Evolutionary conservation across 169 alveolate species (phyloP).

Genomic region (Eimeria sp.): DNA sequence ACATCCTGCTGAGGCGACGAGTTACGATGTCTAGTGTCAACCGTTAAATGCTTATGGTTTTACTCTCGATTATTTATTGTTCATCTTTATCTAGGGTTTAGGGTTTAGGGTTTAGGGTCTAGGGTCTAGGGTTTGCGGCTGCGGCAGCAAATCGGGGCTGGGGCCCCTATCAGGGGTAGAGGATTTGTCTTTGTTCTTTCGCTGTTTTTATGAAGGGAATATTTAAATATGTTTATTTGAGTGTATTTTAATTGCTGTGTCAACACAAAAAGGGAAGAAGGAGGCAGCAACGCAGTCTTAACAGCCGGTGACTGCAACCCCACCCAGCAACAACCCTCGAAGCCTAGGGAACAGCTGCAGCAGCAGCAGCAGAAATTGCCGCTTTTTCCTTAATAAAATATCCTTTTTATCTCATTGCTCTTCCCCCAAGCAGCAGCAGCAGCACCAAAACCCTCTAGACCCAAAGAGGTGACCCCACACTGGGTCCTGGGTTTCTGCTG

Average conservation of each 20-base stretch:
- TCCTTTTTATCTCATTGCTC: neutral
- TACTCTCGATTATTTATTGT: neutral
- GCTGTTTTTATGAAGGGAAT: neutral
- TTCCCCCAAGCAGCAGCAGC: neutral
- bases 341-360: neutral
- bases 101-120: neutral
- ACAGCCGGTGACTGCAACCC: neutral
- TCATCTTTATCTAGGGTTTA: neutral
- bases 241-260: neutral
- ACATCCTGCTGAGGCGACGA: neutral
- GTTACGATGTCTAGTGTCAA: neutral
- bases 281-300: neutral
- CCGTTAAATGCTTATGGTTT: neutral
- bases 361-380: neutral
- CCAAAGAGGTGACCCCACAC: neutral
- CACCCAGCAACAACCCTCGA: neutral
- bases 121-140: conserved; percentile 14
- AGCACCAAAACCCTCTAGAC: neutral
- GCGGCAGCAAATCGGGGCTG: conserved; percentile 1
- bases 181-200: neutral
- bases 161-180: neutral
- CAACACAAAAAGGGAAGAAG: neutral
- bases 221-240: neutral
- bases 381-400: neutral
- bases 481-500: conserved; percentile 15